Percentiles rank a stretch among this genome's conserved stretches.
Conservation (phyloP, 2,329 filamentous ascomycete species). For the Penicillium crustosum region DNA sequence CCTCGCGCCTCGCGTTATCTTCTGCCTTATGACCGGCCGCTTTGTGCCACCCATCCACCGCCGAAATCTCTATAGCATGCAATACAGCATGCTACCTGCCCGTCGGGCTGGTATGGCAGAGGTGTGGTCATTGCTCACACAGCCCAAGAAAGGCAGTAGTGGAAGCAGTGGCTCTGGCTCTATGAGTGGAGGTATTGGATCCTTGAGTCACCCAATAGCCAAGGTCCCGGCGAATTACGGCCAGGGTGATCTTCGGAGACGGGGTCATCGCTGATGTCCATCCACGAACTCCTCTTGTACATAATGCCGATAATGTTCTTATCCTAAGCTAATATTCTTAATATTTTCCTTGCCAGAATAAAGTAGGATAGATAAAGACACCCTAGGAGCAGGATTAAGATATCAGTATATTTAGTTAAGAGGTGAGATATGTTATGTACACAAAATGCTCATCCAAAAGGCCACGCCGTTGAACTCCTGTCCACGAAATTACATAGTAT, state of each 20-base stretch:
- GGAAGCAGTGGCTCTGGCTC: slow-evolving; percentile 28
- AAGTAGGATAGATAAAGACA: neutral
- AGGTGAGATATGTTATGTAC: slow-evolving; percentile 8
- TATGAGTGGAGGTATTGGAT: slow-evolving; percentile 27
- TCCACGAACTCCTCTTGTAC: slow-evolving; percentile 7
- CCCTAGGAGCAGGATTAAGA: neutral
- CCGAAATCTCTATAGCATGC: slow-evolving; percentile 90
- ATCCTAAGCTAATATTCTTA: slow-evolving; percentile 1
- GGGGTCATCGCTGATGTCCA: slow-evolving; percentile 34
- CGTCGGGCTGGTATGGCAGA: slow-evolving; percentile 76
- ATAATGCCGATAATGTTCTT: slow-evolving; percentile 12
- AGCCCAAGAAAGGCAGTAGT: slow-evolving; percentile 37
- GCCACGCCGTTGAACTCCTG: slow-evolving; percentile 2
- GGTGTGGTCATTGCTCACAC: slow-evolving; percentile 74
- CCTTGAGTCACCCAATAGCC: slow-evolving; percentile 29
- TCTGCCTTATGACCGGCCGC: slow-evolving; percentile 83
- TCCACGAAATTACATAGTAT: neutral
- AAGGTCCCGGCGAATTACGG: slow-evolving; percentile 37
- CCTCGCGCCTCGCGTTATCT: slow-evolving; percentile 79
- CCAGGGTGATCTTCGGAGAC: slow-evolving; percentile 33
- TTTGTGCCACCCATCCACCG: slow-evolving; percentile 95
- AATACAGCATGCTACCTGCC: slow-evolving; percentile 96
- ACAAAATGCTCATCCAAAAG: neutral
- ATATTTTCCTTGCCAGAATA: neutral
- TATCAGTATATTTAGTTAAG: neutral